Base-by-base conservation (phyloP, 2,329 filamentous ascomycete species). In the Anthostomella pinea region DNA sequence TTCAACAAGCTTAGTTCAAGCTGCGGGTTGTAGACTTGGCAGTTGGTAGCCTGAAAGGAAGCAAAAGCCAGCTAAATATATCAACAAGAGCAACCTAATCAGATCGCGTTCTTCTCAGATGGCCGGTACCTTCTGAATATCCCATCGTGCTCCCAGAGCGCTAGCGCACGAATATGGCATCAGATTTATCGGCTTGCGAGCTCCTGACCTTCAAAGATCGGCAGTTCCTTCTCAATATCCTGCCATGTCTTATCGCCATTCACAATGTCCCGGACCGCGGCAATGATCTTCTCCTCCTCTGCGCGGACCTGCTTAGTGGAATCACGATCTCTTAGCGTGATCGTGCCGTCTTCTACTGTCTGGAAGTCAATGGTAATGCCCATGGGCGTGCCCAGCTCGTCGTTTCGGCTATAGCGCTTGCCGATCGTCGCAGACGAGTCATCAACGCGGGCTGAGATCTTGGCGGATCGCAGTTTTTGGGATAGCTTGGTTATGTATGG, bases 321-420 rank as follows among this genome's bases (percentile, higher is more conserved):
- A 58, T 84, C 79, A 38, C 75, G 74, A 54, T 83, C 80, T 40
- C 80, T 70, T 39, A 83, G 67, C 11, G 80, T 83, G 56, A 81
- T 72, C 11, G 73, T 77, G 56, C 71, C 72, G 56, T 82, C 77
- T 60, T 81, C 76, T 52, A 83, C 66, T 22, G 76, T 79, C 63
- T 83, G 74, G 64, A 83, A 83, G 59, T 83, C 80, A 31, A 83
- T 72, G 5, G 80, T 83, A 58, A 83, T 75, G 49, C 79, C 79
- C 46, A 83, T 72, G 11, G 80, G 78, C 30, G 81, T 83, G 46
- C 80, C 80, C 35, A 83, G 34, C 16, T 41, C 39, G 10, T 41
- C 35, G 19, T 30, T 38, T 22, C 30, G 23, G 11, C 67, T 62
- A 83, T 79, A 59, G 11, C 35, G n/a, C 14, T 83, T 79, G 55